These are phyloP conservation scores for Beauveria asiatica DNA, from an alignment of 2,329 filamentous ascomycete genomes.

Conservation along the genomic window DNA sequence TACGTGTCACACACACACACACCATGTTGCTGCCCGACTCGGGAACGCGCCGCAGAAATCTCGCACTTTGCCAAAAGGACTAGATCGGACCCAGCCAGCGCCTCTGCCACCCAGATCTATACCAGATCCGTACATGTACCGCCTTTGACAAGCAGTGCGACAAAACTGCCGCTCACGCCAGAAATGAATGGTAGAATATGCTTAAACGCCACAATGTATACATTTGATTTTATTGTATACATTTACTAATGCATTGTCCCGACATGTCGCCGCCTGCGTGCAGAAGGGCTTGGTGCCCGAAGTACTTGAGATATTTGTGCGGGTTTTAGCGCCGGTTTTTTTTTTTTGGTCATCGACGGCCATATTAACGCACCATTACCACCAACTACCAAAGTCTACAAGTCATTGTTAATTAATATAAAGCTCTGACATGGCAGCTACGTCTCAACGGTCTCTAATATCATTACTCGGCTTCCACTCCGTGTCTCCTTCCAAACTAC, in stretches of 20 bases:
- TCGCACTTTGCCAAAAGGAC: neutral
- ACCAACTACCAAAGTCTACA: neutral
- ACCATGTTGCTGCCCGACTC: too few species aligned
- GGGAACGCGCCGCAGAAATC: neutral
- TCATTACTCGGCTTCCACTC: neutral
- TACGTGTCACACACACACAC: too few species aligned
- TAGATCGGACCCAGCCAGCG: neutral
- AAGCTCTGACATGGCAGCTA: slow-evolving; percentile 3
- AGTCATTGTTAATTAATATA: slow-evolving; percentile 3
- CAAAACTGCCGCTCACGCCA: neutral
- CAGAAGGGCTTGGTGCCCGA: neutral
- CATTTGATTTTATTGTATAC: too few species aligned
- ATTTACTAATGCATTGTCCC: neutral
- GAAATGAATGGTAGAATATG: too few species aligned
- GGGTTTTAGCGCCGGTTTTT: slow-evolving; percentile 20
- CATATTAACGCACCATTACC: slow-evolving; percentile 1
- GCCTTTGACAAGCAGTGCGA: neutral
- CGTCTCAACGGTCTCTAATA: neutral
- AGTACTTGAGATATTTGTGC: slow-evolving; percentile 28
- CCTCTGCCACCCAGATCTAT: neutral
- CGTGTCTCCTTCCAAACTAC: neutral
- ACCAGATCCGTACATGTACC: neutral
- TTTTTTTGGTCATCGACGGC: neutral
- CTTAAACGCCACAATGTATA: too few species aligned
- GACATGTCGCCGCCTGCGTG: neutral